Percentiles rank a stretch among this genome's conserved stretches.
Evolutionary conservation across 345 rosid species (phyloP).

Genomic region (Populus davidiana): DNA sequence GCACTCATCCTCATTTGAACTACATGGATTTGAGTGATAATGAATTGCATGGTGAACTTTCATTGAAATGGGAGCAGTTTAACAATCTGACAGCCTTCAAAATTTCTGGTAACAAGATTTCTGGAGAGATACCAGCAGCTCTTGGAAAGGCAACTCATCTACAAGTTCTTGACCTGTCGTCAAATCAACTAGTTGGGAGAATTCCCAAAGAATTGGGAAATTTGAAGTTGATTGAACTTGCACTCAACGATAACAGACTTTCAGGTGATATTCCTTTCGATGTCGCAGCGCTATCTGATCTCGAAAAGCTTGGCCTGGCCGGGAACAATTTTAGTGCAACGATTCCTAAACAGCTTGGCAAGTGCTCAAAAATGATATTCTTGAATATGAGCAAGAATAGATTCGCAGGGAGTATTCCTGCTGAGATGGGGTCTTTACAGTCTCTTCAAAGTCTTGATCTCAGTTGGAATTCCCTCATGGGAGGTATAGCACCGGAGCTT

Average conservation of each 20-base stretch:
- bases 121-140: not conserved
- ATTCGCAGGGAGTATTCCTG: not conserved
- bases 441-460: constrained; percentile 15
- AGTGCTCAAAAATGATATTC: not conserved
- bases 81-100: not conserved
- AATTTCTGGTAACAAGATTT: not conserved
- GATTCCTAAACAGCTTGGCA: not conserved
- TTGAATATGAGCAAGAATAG: constrained; percentile 1
- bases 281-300: not conserved
- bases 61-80: not conserved
- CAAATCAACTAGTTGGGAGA: not conserved
- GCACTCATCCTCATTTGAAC: not conserved
- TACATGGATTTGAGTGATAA: not conserved
- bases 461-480: constrained; percentile 12
- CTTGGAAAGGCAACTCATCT: not conserved
- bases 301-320: not conserved
- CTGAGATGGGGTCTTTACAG: not conserved
- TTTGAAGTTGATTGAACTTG: not conserved
- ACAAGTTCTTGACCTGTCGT: not conserved
- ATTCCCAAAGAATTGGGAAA: constrained; percentile 1
- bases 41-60: not conserved
- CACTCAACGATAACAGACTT: not conserved
- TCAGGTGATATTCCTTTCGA: not conserved
- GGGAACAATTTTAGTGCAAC: not conserved
- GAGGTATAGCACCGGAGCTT: constrained; percentile 6